Base-by-base conservation (phyloP, 768 basidiomycete genomes). In the Candolleomyces aberdarensis region DNA sequence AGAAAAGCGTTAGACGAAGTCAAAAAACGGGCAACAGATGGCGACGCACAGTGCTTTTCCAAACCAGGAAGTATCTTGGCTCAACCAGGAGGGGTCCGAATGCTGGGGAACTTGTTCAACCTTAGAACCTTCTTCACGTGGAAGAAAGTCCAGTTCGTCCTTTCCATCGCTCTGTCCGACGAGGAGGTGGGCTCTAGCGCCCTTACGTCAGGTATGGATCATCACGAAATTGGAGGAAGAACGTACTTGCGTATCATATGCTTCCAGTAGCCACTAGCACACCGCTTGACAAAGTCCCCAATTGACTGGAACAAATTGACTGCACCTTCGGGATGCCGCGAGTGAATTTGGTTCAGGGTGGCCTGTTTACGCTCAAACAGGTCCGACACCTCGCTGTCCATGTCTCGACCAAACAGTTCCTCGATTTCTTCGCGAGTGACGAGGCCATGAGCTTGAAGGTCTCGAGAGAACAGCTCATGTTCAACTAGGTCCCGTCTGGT, bases 191-290 rank as follows among this genome's bases (percentile, higher is more conserved):
- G 53, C 53, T 55, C 53, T 55, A 26, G 26, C 26, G 26, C 26
- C 26, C 26, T 26, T 26, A 26, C 26, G 26, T 26, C 26, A 26
- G 26, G 26, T 26, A 26, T 26, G 26, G 26, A 3, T 26, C 1
- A 26, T 26, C 26, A 26, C 36, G 26, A 14, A 19, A 1, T 1
- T n/a, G 8, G 53, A 5, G 5, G 20, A 13, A 49, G 22, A 15
- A 55, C 53, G n/a, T 40, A 55, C 53, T 55, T 55, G 53, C 53
- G 53, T 31, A 55, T 41, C 53, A 55, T 55, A 20, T 55, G 53
- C 19, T 41, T 11, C 53, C 53, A 55, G 19, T 55, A 55, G 31
- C 31, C 53, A 32, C 22, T 40, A 13, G 20, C 53, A 41, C 26
- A 26, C 11, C 53, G 13, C 32, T 55, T 55, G 13, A 55, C 53